Conservation (phyloP, 345 rosid species). For the Mercurialis annua region DNA sequence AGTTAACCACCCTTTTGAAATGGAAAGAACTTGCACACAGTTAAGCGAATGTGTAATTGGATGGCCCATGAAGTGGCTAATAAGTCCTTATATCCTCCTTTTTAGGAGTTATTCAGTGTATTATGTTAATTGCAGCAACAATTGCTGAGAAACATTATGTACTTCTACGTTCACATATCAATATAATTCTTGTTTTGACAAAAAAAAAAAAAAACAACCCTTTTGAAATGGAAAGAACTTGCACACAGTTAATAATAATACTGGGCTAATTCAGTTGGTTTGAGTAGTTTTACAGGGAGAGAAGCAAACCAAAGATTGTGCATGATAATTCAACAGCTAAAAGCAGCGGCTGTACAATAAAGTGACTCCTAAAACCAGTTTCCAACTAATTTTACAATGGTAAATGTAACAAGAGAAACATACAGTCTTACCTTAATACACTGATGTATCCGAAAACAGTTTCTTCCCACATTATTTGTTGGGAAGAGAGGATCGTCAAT, state of each 20-base stretch:
- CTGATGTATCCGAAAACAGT: slow-evolving; percentile 97
- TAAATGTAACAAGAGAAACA: slow-evolving; percentile 6
- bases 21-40: no score
- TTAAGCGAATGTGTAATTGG: no score
- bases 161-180: no score
- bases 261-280: not conserved
- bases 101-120: no score
- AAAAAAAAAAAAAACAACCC: no score
- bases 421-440: slow-evolving; percentile 72
- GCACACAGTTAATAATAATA: not conserved
- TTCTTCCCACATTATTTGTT: slow-evolving; percentile 91
- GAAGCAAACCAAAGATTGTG: not conserved
- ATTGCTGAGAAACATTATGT: no score
- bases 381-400: not conserved
- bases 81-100: no score
- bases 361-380: not conserved
- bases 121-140: no score
- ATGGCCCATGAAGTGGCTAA: no score
- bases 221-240: not conserved
- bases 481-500: slow-evolving; percentile 94
- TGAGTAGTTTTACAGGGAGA: not conserved
- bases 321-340: not conserved
- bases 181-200: no score
- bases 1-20: not conserved
- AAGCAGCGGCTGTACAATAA: not conserved